Base-by-base conservation (phyloP, 305 asterid genomes). In the Striga hermonthica region DNA sequence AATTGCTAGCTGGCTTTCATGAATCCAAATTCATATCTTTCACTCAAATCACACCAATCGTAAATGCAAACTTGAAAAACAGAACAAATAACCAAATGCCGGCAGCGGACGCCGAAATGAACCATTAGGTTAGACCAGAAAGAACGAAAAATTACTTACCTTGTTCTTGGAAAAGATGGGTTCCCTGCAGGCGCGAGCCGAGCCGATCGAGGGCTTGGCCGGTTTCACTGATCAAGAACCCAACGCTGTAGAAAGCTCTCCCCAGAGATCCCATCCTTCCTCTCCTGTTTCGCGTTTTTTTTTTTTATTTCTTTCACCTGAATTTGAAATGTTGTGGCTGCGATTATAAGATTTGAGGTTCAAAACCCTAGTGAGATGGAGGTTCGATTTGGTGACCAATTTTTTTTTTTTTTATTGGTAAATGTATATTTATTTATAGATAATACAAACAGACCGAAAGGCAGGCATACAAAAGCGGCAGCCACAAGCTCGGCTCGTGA, bases 151-250 rank as follows among this genome's bases (percentile, higher is more conserved):
- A 9, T 35, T 4, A 52, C 73, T 52, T 82, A 90, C 98, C 69
- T 11, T 87, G 94, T 76, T 93, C 94, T 38, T 88, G 90, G 82
- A 93, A 90, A 66, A 74, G 78, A 76, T 86, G 78, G 78, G 74
- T 87, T 14, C 98, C 97, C 76, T 90, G 98, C 72, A 92, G 89
- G 64, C 97, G 96, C 70, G 82, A 90, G 77, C 98, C 98, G 59
- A 92, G 89, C 70, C 98, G 97, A 88, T 92, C 97, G 66, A 92
- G 78, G 68, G 98, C 96, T 82, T 93, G 97, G 71, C 98, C 98
- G 52, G 96, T 84, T 71, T 89, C 98, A 40, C 97, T 85, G 87
- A 93, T 82, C 97, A 94, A 90, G 81, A 90, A 86, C 67, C 97
- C 99, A 50, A 93, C 83, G 62, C 88, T 72, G 87, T 90, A 93